Conservation (phyloP, 257 asterid genomes). For the Solanum stenotomum region DNA sequence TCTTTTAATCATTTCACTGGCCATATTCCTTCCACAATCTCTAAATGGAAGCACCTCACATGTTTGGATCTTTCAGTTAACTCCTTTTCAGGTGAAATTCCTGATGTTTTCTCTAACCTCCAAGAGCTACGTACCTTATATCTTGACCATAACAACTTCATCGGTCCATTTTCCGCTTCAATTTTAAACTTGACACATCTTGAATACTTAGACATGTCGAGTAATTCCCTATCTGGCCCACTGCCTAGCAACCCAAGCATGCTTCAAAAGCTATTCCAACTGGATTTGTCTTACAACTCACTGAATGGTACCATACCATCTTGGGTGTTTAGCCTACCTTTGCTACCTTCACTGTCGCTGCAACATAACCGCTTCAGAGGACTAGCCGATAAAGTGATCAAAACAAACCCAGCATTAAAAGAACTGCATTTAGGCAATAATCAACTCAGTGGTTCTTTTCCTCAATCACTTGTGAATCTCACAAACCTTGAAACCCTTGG, state of each 20-base stretch:
- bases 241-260: not conserved
- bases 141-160: too few species aligned
- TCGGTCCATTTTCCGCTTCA: not conserved
- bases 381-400: too few species aligned
- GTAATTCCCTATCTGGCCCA: not conserved
- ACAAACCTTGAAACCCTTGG: too few species aligned
- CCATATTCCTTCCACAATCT: not conserved
- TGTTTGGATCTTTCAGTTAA: rapidly evolving
- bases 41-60: not conserved
- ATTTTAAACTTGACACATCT: not conserved
- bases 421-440: too few species aligned
- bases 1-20: not conserved
- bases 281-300: not conserved
- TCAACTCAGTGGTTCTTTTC: too few species aligned
- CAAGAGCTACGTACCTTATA: too few species aligned
- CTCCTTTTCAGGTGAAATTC: too few species aligned
- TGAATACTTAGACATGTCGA: not conserved
- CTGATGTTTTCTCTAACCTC: too few species aligned
- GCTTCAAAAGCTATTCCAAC: not conserved
- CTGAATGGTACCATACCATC: not conserved
- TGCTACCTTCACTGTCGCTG: rapidly evolving
- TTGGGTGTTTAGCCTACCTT: too few species aligned
- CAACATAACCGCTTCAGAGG: too few species aligned
- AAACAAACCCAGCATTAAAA: too few species aligned
- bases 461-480: too few species aligned